phyloP scores from a whole-genome alignment of 768 basidiomycete genomes.

The Lyophyllum shimeji region DNA sequence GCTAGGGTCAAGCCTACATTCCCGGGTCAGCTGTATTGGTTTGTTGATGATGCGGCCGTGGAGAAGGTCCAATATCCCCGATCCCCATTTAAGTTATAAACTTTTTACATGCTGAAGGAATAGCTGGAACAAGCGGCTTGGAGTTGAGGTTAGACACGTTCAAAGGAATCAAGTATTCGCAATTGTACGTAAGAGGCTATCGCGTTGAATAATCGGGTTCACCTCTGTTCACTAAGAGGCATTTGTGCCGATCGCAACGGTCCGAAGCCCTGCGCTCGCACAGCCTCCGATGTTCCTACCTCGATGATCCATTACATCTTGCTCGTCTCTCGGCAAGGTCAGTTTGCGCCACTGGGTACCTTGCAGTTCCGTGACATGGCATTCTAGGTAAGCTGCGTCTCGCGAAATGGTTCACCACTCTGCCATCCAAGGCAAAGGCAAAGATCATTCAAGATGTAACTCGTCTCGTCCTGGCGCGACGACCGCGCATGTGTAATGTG shows the following conservation, averaged over 20 bases:
- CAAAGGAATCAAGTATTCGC: background rate
- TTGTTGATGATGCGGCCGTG: conserved; percentile 85
- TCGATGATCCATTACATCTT: conserved; percentile 96
- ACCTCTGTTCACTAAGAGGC: too few species aligned
- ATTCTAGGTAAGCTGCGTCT: conserved; percentile 84
- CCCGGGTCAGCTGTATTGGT: conserved; percentile 93
- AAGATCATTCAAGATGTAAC: conserved; percentile 97
- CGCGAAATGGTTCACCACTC: conserved; percentile 93
- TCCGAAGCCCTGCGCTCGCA: too few species aligned
- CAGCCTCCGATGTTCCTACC: too few species aligned
- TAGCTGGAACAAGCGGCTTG: background rate
- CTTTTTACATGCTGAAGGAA: background rate
- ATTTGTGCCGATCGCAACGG: too few species aligned
- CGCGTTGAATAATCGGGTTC: too few species aligned
- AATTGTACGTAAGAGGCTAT: too few species aligned
- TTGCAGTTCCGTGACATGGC: conserved; percentile 1
- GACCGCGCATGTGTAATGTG: conserved; percentile 94
- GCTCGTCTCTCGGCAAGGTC: conserved; percentile 89
- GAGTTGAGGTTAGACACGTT: background rate
- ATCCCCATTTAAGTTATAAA: conserved; percentile 56
- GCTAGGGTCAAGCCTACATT: conserved; percentile 74
- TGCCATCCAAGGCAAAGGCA: conserved; percentile 75
- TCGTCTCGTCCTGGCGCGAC: conserved; percentile 84
- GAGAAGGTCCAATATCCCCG: conserved; percentile 56
- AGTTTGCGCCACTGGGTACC: conserved; percentile 17